Base-by-base conservation (phyloP, 495 filamentous ascomycete species). In the Trichoderma parareesei region DNA sequence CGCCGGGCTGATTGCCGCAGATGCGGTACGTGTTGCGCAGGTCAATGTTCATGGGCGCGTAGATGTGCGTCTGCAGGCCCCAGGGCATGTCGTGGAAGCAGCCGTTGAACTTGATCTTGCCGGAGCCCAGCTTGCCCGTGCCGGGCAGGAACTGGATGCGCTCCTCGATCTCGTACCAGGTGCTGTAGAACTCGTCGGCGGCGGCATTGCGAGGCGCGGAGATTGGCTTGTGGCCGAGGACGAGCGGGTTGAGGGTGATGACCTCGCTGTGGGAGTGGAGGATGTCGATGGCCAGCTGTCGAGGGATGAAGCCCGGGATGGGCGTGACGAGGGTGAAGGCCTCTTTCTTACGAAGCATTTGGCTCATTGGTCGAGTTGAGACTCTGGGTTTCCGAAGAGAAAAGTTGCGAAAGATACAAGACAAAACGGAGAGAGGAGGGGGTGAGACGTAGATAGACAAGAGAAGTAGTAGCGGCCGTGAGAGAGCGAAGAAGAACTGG, bases 161-260 rank as follows among this genome's bases (percentile, higher is more conserved):
- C 73, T 91, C 86, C 59, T 72, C 75, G 64, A 82, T 82, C 66
- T 82, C 79, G 71, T 91, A 90, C 89, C 89, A 92, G 14, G 81
- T 85, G 14, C 81, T 87, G 69, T 88, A 85, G 70, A 82, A 87
- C 69, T 90, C 87, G 68, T 92, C 89, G 48, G 85, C 76, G 20
- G 82, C 76, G 61, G 88, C 87, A 76, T 86, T 77, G 38, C 77
- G 80, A 9, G 88, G 88, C 0, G 89, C 83, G 37, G 80, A 81
- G 69, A 85, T 85, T 9, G 82, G 77, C 63, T 84, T 80, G 73
- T 88, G 82, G 4, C 81, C 78, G 65, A 90, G 79, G 16, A 92
- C 89, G 33, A 91, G 83, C 0, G 89, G 89, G 70, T 91, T 92
- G 35, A 91, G 78, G 0, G 85, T 87, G 71, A 92, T 91, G 73